Conservation (phyloP, 306 rosid genomes). For the barrel medic (Medicago truncatula) region DNA sequence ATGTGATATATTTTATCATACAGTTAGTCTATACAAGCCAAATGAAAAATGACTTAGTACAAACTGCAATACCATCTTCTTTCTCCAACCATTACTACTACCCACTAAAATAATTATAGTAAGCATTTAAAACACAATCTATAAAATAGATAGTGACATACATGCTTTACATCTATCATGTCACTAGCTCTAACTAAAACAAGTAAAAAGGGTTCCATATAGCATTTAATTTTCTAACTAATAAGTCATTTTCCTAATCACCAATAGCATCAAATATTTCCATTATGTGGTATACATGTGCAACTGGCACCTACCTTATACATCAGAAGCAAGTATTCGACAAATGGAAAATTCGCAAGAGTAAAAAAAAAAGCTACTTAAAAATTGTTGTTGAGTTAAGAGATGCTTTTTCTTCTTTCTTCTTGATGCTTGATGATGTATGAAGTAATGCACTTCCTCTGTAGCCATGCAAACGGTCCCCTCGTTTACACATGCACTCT, state of each 20-base stretch:
- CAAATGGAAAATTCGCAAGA: slow-evolving; percentile 58
- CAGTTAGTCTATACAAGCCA: slow-evolving; percentile 28
- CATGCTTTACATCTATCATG: slow-evolving; percentile 55
- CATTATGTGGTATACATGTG: slow-evolving; percentile 50
- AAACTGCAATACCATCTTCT: slow-evolving; percentile 9
- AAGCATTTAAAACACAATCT: slow-evolving; percentile 38
- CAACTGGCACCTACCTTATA: slow-evolving; percentile 65
- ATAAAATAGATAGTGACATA: slow-evolving; percentile 47
- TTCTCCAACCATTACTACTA: not conserved
- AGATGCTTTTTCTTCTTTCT: slow-evolving; percentile 54
- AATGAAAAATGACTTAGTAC: slow-evolving; percentile 38
- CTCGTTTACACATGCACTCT: slow-evolving; percentile 25
- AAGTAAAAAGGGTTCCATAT: slow-evolving; percentile 43
- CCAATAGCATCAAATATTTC: slow-evolving; percentile 55
- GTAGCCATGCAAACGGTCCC: slow-evolving; percentile 87
- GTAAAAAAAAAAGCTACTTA: slow-evolving; percentile 34
- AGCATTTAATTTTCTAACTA: slow-evolving; percentile 49
- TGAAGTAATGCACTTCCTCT: slow-evolving; percentile 48
- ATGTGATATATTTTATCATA: not conserved
- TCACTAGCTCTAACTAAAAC: slow-evolving; percentile 42
- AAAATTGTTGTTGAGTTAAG: slow-evolving; percentile 32
- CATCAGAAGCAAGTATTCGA: slow-evolving; percentile 47
- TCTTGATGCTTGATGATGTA: slow-evolving; percentile 42
- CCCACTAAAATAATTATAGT: slow-evolving; percentile 4
- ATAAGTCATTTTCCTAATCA: slow-evolving; percentile 57